Percentiles rank a stretch among this genome's conserved stretches.
Evolutionary conservation across 352 stramenopile genomes (phyloP).

Genomic region (Globisporangium spiculum): DNA sequence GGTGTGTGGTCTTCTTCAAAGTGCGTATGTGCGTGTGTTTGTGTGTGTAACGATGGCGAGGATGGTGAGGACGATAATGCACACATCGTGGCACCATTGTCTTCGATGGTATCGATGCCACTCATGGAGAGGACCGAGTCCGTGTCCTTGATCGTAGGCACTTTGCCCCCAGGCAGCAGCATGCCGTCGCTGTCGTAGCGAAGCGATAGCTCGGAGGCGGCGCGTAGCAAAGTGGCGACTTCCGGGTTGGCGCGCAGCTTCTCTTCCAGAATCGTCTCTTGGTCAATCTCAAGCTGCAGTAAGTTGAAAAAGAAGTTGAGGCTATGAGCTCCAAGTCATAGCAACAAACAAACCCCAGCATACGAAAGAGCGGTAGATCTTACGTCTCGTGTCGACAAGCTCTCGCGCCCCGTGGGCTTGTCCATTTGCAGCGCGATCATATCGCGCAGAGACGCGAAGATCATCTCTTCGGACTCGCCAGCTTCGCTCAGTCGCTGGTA

Average conservation of each 20-base stretch:
- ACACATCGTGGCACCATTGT: not conserved
- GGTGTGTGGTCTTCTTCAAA: not conserved
- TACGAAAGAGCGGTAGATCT: too few relatives aligned
- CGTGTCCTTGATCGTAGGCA: not conserved
- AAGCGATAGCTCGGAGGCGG: conserved; percentile 7
- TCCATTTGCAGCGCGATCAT: conserved; percentile 26
- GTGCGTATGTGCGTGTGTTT: not conserved
- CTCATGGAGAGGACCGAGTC: conserved; percentile 9
- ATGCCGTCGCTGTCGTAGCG: not conserved
- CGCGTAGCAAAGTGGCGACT: not conserved
- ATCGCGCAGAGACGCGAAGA: conserved; percentile 39
- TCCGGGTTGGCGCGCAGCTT: conserved; percentile 9
- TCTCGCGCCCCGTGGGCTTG: conserved; percentile 5
- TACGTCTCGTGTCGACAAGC: conserved; percentile 7
- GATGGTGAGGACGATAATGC: not conserved
- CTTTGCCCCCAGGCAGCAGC: not conserved
- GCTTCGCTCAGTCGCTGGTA: conserved; percentile 33
- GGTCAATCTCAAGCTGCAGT: not conserved
- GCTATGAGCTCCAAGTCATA: not conserved
- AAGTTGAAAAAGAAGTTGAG: too few relatives aligned
- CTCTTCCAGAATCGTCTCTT: conserved; percentile 9
- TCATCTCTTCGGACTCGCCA: conserved; percentile 38
- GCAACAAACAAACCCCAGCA: not conserved
- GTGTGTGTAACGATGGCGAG: not conserved
- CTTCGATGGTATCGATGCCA: not conserved